Percentiles rank a stretch among this genome's conserved stretches.
These are phyloP conservation scores for Draba incana DNA, from an alignment of 345 rosid species.

Conservation along the genomic window DNA sequence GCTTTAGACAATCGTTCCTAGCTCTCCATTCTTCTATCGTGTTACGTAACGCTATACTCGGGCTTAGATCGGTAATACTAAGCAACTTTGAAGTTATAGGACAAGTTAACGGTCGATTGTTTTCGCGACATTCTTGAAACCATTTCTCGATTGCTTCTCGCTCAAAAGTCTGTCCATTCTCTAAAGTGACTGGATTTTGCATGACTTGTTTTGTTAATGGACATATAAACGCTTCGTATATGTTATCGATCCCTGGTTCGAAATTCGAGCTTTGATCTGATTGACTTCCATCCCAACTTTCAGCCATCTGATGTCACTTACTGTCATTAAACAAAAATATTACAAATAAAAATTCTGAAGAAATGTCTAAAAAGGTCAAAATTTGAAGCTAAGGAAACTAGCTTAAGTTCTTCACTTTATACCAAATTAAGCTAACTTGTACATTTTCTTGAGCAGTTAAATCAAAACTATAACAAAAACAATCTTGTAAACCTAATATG, in stretches of 20 bases:
- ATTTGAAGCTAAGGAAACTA: no score
- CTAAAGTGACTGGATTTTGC: conserved; percentile 85
- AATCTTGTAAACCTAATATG: conserved; percentile 1
- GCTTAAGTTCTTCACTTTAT: not conserved
- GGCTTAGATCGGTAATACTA: conserved; percentile 64
- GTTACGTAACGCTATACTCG: conserved; percentile 80
- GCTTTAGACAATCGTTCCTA: conserved; percentile 84
- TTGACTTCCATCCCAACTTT: conserved; percentile 77
- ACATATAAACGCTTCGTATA: conserved; percentile 89
- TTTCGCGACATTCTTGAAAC: conserved; percentile 77
- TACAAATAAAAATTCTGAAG: not conserved
- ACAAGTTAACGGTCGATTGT: conserved; percentile 63
- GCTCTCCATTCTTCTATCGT: conserved; percentile 97
- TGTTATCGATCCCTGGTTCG: conserved; percentile 72
- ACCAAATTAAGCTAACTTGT: conserved; percentile 13
- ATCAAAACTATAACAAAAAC: not conserved
- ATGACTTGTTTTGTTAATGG: conserved; percentile 91
- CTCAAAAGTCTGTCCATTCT: conserved; percentile 88
- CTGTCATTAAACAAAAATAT: not conserved
- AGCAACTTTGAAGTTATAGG: conserved; percentile 75
- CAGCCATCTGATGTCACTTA: conserved; percentile 53
- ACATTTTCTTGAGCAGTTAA: not conserved
- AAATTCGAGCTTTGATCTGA: conserved; percentile 73
- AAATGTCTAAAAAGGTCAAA: not conserved
- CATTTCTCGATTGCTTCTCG: conserved; percentile 90